phyloP scores from a whole-genome alignment of 164 flowering plant genomes.

The Warburgia ugandensis region DNA sequence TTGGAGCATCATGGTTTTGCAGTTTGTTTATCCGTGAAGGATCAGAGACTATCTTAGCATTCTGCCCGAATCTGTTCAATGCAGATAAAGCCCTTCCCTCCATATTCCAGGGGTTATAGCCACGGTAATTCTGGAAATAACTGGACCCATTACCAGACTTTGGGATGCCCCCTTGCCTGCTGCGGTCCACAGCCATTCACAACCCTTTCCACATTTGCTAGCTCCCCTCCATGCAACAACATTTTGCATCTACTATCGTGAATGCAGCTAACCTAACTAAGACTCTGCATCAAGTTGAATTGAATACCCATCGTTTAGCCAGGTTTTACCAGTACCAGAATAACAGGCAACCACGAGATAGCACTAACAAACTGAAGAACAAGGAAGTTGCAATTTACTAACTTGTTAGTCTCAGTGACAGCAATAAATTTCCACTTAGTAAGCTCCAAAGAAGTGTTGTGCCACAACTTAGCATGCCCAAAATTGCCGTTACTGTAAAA shows the following conservation, averaged over 20 bases:
- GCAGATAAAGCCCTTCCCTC: conserved; percentile 84
- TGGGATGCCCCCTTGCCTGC: conserved; percentile 15
- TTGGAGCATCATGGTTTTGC: conserved; percentile 36
- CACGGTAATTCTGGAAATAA: conserved; percentile 19
- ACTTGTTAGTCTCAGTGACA: conserved; percentile 73
- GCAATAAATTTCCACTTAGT: conserved; percentile 91
- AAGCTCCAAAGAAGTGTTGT: conserved; percentile 62
- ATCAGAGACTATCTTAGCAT: conserved; percentile 56
- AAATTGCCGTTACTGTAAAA: conserved; percentile 63
- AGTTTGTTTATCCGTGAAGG: conserved; percentile 54
- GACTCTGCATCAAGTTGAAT: conserved; percentile 44
- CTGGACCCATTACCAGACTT: conserved; percentile 30
- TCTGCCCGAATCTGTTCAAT: conserved; percentile 67
- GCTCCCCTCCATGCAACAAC: conserved; percentile 86
- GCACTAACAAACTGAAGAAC: no score
- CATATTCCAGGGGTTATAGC: conserved; percentile 32
- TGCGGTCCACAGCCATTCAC: conserved; percentile 15
- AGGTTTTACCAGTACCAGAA: no score
- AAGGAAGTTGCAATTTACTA: conserved; percentile 17
- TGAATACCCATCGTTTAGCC: background rate
- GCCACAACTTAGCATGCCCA: conserved; percentile 89
- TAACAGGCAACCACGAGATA: no score
- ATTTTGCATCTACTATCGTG: conserved; percentile 75
- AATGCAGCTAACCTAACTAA: conserved; percentile 66
- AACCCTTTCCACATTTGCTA: conserved; percentile 31